Evolutionary conservation across 1,284 basidiomycete species (phyloP).

Genomic region (Pseudozyma flocculosa): DNA sequence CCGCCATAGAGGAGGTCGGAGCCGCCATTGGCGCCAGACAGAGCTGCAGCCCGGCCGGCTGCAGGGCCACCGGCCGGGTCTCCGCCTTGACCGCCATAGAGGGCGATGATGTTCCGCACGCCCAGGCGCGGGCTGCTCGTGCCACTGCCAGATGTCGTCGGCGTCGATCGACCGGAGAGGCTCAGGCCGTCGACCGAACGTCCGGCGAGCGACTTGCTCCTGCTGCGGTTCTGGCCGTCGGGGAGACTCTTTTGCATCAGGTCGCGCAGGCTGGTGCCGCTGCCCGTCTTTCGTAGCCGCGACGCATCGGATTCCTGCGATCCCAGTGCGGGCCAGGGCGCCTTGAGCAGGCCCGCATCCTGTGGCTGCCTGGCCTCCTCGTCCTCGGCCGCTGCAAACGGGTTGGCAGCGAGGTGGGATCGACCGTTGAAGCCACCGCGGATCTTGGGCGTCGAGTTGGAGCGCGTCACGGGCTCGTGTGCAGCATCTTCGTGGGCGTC

Average conservation of each 20-base stretch:
- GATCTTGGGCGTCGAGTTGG: slow-evolving; percentile 17
- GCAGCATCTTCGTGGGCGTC: neutral
- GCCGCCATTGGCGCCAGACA: no score
- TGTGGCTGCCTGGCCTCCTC: no score
- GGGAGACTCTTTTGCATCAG: slow-evolving; percentile 15
- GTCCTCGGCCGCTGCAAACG: no score
- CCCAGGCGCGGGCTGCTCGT: no score
- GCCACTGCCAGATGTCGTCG: neutral
- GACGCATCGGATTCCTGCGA: no score
- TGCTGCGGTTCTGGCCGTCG: neutral
- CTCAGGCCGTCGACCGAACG: neutral
- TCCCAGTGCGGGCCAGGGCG: no score
- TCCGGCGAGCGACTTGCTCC: slow-evolving; percentile 2
- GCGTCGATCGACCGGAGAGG: slow-evolving; percentile 7
- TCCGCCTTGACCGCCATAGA: no score
- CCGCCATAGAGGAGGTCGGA: no score
- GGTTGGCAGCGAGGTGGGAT: no score
- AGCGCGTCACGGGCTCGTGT: slow-evolving; percentile 16
- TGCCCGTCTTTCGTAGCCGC: slow-evolving; percentile 11
- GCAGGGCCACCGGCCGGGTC: no score
- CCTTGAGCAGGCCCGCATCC: no score
- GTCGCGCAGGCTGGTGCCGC: slow-evolving; percentile 21
- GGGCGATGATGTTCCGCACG: no score
- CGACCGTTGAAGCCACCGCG: slow-evolving; percentile 7
- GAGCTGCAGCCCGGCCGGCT: neutral